These are phyloP conservation scores for Myriosclerotinia scirpicola DNA, from an alignment of 2,329 filamentous ascomycete species.

Conservation along the genomic window DNA sequence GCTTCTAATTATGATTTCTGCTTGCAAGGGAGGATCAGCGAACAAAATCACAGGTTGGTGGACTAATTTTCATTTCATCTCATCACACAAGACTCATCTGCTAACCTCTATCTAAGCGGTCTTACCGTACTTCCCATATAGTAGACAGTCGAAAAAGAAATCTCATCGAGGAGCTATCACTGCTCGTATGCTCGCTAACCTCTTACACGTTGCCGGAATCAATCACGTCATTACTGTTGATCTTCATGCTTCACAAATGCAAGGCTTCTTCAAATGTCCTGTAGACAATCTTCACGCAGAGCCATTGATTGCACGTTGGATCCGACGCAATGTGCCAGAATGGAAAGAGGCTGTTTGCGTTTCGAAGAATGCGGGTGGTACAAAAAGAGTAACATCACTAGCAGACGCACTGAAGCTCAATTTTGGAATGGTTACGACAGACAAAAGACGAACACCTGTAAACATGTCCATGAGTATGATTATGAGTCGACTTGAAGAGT, in stretches of 20 bases:
- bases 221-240: slow-evolving; percentile 98
- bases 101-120: slow-evolving; percentile 61
- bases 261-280: slow-evolving; percentile 97
- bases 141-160: slow-evolving; percentile 98
- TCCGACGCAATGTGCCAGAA: slow-evolving; percentile 79
- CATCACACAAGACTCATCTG: neutral
- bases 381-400: slow-evolving; percentile 92
- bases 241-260: slow-evolving; percentile 97
- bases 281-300: slow-evolving; percentile 98
- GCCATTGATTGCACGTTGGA: slow-evolving; percentile 93
- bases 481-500: slow-evolving; percentile 64
- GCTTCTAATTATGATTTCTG: slow-evolving; percentile 97
- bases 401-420: slow-evolving; percentile 96
- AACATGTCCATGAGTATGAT: slow-evolving; percentile 80
- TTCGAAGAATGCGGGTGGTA: slow-evolving; percentile 96
- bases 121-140: slow-evolving; percentile 97
- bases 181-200: slow-evolving; percentile 93
- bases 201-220: slow-evolving; percentile 88
- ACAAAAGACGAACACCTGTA: slow-evolving; percentile 61
- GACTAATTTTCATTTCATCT: neutral
- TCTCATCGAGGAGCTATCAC: slow-evolving; percentile 95
- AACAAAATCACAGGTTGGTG: slow-evolving; percentile 89
- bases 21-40: slow-evolving; percentile 95
- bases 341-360: slow-evolving; percentile 95
- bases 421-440: slow-evolving; percentile 93